Conservation (phyloP, 768 basidiomycete genomes). For the Coprinopsis sp. region DNA sequence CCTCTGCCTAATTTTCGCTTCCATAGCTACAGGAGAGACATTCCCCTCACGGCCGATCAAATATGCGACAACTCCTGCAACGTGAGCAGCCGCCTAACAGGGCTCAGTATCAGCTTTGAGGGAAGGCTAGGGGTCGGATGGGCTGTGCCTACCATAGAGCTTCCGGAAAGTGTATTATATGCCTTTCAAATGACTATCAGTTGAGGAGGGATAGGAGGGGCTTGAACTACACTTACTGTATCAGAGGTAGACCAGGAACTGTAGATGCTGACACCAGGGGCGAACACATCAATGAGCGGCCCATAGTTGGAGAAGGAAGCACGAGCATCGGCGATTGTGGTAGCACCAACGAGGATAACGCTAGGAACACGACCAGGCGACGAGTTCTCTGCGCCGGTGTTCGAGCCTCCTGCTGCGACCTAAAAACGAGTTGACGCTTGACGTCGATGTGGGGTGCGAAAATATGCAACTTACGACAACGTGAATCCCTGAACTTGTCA, state of each 20-base stretch:
- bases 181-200: constrained; percentile 6
- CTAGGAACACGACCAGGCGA: constrained; percentile 28
- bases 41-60: too few species aligned
- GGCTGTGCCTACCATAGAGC: constrained; percentile 24
- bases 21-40: too few species aligned
- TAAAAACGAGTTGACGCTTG: not conserved
- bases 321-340: constrained; percentile 23
- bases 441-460: not conserved
- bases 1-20: too few species aligned
- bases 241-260: constrained; percentile 20
- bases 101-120: too few species aligned
- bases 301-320: constrained; percentile 33
- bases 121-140: too few species aligned
- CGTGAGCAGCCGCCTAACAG: too few species aligned
- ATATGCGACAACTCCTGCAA: too few species aligned
- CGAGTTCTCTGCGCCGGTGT: constrained; percentile 19
- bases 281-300: constrained; percentile 28
- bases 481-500: constrained; percentile 24
- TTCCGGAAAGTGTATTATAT: constrained; percentile 19
- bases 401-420: constrained; percentile 27
- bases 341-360: constrained; percentile 30
- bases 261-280: constrained; percentile 24
- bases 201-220: not conserved
- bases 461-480: constrained; percentile 18
- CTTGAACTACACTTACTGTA: constrained; percentile 8